Evolutionary conservation across 371 early-diverging fungal species (phyloP).

Genomic region (Saksenaea vasiformis): DNA sequence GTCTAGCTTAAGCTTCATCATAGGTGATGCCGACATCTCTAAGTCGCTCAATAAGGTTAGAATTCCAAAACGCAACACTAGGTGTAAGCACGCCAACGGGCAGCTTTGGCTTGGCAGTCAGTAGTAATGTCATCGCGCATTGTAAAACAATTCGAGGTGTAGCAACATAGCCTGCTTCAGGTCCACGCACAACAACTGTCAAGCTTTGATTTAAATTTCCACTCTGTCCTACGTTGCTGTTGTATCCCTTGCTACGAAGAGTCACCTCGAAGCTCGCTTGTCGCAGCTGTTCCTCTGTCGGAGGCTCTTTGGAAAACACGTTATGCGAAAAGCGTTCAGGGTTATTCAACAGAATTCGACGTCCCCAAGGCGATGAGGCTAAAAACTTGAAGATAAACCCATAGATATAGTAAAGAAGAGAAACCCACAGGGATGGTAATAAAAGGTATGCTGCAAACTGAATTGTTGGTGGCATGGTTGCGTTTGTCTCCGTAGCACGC

Average conservation of each 20-base stretch:
- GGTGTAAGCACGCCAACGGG: constrained; percentile 68
- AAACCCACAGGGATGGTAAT: constrained; percentile 49
- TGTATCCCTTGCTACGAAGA: constrained; percentile 55
- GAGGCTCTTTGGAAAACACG: constrained; percentile 61
- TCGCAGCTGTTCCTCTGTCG: constrained; percentile 54
- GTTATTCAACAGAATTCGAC: constrained; percentile 55
- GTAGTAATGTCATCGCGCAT: constrained; percentile 52
- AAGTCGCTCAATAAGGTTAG: constrained; percentile 54
- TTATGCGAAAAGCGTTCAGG: constrained; percentile 59
- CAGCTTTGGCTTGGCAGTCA: constrained; percentile 12
- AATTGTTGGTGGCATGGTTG: constrained; percentile 47
- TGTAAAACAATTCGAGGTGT: constrained; percentile 63
- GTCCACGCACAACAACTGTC: constrained; percentile 55
- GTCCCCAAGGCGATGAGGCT: constrained; percentile 56
- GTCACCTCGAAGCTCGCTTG: constrained; percentile 59
- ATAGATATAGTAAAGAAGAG: constrained; percentile 40
- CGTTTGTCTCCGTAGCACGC: constrained; percentile 19
- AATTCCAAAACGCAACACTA: constrained; percentile 61
- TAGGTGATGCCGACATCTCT: constrained; percentile 58
- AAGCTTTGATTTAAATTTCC: constrained; percentile 46
- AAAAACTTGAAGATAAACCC: constrained; percentile 51
- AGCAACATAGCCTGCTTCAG: constrained; percentile 67
- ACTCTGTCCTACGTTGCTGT: constrained; percentile 22
- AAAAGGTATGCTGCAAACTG: constrained; percentile 65
- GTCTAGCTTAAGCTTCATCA: constrained; percentile 18